Percentiles rank a stretch among this genome's conserved stretches.
These are phyloP conservation scores for Physaria fendleri DNA, from an alignment of 345 rosid genomes.

Conservation along the genomic window DNA sequence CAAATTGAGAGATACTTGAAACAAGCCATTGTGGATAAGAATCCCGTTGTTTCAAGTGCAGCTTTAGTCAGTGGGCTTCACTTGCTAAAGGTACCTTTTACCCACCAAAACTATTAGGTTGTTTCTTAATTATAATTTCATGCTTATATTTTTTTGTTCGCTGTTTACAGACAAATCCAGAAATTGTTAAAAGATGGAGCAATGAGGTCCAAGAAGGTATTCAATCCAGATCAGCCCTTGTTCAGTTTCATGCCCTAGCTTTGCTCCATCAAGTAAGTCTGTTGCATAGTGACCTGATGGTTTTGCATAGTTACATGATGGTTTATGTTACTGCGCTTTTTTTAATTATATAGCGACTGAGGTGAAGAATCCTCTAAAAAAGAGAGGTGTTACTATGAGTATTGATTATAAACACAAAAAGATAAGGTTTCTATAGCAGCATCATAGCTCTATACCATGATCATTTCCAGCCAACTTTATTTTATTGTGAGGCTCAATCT, in stretches of 20 bases:
- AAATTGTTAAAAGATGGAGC: slow-evolving; percentile 98
- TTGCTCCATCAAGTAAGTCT: slow-evolving; percentile 79
- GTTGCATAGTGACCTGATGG: too few species aligned
- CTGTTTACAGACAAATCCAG: slow-evolving; percentile 67
- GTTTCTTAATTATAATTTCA: not conserved
- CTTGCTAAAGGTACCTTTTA: slow-evolving; percentile 66
- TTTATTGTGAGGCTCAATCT: not conserved
- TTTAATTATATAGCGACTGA: too few species aligned
- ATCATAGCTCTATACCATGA: not conserved
- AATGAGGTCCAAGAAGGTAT: slow-evolving; percentile 99
- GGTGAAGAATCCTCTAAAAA: too few species aligned
- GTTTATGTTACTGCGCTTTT: too few species aligned
- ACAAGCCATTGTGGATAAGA: slow-evolving; percentile 98
- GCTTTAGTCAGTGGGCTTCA: slow-evolving; percentile 97
- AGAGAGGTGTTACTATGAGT: not conserved
- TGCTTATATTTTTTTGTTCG: too few species aligned
- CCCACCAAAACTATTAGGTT: not conserved
- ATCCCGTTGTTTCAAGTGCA: slow-evolving; percentile 99
- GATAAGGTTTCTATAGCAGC: not conserved
- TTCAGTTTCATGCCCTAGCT: slow-evolving; percentile 92
- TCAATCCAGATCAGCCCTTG: slow-evolving; percentile 95
- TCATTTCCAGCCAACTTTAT: not conserved
- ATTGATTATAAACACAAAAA: slow-evolving; percentile 1
- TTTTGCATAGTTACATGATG: too few species aligned
- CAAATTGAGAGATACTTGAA: slow-evolving; percentile 94